phyloP scores from a whole-genome alignment of 352 stramenopile species.

The Globisporangium viniferum region DNA sequence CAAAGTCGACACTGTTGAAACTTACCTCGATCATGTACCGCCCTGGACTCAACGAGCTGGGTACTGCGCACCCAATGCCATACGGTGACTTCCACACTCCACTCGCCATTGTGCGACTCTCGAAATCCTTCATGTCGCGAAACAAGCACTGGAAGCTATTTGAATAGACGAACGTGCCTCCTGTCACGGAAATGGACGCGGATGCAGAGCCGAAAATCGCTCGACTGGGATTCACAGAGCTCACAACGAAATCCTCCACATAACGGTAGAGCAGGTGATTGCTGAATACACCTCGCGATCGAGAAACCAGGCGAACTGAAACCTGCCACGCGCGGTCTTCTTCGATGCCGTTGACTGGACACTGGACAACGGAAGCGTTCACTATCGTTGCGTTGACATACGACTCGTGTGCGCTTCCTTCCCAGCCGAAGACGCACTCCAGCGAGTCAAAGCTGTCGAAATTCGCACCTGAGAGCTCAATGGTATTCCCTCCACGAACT shows the following conservation, averaged over 20 bases:
- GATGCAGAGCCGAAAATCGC: conserved; percentile 11
- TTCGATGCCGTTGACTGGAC: conserved; percentile 24
- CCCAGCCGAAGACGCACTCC: conserved; percentile 42
- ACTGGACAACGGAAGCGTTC: conserved; percentile 30
- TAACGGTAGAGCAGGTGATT: conserved; percentile 44
- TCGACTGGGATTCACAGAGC: conserved; percentile 21
- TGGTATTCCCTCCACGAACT: conserved; percentile 11
- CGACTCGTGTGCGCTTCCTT: conserved; percentile 25
- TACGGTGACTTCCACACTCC: conserved; percentile 29
- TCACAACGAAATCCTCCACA: conserved; percentile 18
- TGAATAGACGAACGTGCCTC: conserved; percentile 25
- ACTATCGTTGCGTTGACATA: conserved; percentile 14
- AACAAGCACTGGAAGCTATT: conserved; percentile 22
- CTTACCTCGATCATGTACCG: conserved; percentile 26
- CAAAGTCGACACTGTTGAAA: conserved; percentile 23
- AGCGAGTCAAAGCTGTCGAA: conserved; percentile 15
- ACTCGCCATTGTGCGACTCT: conserved; percentile 4
- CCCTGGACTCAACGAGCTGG: not conserved
- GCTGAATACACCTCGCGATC: conserved; percentile 19
- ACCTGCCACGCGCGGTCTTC: conserved; percentile 21
- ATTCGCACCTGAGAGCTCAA: conserved; percentile 22
- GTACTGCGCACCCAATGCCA: conserved; percentile 25
- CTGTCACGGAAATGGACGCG: conserved; percentile 21
- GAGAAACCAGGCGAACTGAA: conserved; percentile 27
- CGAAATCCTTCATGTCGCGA: not conserved